Evolutionary conservation across 2,329 filamentous ascomycete genomes (phyloP).

Genomic region (Didymella glomerata): DNA sequence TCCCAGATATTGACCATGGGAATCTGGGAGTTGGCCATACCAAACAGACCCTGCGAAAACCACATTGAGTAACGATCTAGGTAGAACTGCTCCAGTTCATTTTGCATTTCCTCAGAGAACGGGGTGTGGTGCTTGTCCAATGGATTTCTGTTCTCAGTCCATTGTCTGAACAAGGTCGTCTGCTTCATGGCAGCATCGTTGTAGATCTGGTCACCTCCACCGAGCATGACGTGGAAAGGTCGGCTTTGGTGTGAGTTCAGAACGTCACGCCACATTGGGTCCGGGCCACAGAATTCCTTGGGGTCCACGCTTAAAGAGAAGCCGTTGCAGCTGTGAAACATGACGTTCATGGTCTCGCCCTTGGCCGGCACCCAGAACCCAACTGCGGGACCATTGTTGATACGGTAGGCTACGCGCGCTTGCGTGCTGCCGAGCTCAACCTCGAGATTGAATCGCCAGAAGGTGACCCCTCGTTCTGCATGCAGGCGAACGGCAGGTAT

Average conservation of each 20-base stretch:
- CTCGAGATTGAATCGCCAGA: constrained; percentile 97
- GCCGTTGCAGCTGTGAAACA: constrained; percentile 98
- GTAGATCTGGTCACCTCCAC: constrained; percentile 96
- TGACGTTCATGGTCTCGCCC: constrained; percentile 92
- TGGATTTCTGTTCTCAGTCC: constrained; percentile 82
- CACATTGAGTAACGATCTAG: constrained; percentile 88
- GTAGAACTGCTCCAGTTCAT: constrained; percentile 88
- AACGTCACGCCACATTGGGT: constrained; percentile 96
- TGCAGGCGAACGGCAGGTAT: constrained; percentile 84
- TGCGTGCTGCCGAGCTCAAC: constrained; percentile 82
- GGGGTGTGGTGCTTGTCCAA: constrained; percentile 79
- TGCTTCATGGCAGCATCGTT: constrained; percentile 85
- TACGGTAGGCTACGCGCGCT: constrained; percentile 90
- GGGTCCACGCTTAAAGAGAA: constrained; percentile 84
- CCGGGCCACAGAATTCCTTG: constrained; percentile 85
- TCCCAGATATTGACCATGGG: constrained; percentile 99
- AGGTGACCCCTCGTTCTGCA: constrained; percentile 85
- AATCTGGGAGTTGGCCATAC: constrained; percentile 91
- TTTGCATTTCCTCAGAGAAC: constrained; percentile 82
- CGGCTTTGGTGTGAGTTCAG: constrained; percentile 89
- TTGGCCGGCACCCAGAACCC: constrained; percentile 94
- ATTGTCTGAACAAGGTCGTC: constrained; percentile 79
- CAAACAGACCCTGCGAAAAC: constrained; percentile 95
- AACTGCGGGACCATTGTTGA: constrained; percentile 87
- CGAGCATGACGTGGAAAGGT: constrained; percentile 98